phyloP scores from a whole-genome alignment of 805 yeast genomes.

The Yamadazyma sp. region DNA sequence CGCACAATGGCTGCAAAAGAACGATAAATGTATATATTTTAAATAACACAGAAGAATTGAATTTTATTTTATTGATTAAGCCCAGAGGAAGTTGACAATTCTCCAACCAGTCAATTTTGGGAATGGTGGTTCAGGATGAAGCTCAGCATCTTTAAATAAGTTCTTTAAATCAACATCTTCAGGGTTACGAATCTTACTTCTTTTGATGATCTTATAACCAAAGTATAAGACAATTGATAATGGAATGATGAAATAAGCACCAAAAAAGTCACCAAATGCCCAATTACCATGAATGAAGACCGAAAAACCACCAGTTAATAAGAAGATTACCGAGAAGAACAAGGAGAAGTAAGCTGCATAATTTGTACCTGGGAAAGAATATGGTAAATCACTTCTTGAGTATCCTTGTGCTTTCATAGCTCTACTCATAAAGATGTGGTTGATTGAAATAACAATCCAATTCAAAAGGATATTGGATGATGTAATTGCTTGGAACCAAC shows the following conservation, averaged over 20 bases:
- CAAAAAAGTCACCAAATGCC: slow-evolving; percentile 56
- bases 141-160: slow-evolving; percentile 23
- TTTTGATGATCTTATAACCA: slow-evolving; percentile 52
- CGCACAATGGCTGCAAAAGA: too few species aligned
- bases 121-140: slow-evolving; percentile 24
- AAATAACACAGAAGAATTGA: not conserved
- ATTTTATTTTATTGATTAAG: slow-evolving; percentile 5
- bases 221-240: slow-evolving; percentile 49
- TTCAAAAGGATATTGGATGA: slow-evolving; percentile 67
- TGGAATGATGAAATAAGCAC: slow-evolving; percentile 70
- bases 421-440: slow-evolving; percentile 59
- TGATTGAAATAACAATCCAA: slow-evolving; percentile 53
- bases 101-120: slow-evolving; percentile 1
- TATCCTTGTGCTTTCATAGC: slow-evolving; percentile 17
- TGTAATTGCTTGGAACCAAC: slow-evolving; percentile 69
- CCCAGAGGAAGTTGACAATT: slow-evolving; percentile 11
- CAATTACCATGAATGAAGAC: slow-evolving; percentile 55
- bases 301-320: slow-evolving; percentile 67
- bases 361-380: slow-evolving; percentile 24
- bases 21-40: too few species aligned
- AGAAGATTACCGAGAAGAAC: slow-evolving; percentile 35
- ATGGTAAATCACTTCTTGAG: slow-evolving; percentile 19
- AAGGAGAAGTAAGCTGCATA: slow-evolving; percentile 29
- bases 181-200: slow-evolving; percentile 25
- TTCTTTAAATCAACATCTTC: slow-evolving; percentile 29